phyloP scores from a whole-genome alignment of 306 rosid species.

The Mimosa pudica region DNA sequence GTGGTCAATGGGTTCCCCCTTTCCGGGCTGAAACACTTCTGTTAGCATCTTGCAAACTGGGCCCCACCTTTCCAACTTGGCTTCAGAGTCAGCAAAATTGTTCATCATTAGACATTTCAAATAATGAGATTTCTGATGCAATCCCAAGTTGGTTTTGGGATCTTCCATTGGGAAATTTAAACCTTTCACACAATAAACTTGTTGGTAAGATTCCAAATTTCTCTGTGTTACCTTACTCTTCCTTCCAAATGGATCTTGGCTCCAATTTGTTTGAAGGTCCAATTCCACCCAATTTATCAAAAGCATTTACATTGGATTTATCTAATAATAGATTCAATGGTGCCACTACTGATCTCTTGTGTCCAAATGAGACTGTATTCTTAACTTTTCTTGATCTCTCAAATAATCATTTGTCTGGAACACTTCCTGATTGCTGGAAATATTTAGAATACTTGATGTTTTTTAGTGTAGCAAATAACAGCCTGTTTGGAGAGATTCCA shows the following conservation, averaged over 20 bases:
- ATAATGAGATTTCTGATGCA: background rate
- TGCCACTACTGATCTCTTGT: background rate
- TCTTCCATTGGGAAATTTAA: fast-evolving
- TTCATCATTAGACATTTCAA: constrained; percentile 1
- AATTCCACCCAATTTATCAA: background rate
- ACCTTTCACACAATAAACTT: background rate
- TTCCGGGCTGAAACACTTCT: background rate
- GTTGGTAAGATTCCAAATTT: background rate
- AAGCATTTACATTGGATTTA: background rate
- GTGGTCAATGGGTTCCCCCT: background rate
- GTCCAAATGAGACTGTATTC: background rate
- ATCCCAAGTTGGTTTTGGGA: background rate
- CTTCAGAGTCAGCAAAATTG: background rate
- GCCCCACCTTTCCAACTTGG: background rate
- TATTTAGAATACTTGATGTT: background rate
- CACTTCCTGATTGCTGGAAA: background rate
- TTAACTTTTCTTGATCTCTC: background rate
- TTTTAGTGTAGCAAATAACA: background rate
- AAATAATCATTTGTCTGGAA: background rate
- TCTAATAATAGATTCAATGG: background rate
- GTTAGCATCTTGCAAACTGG: background rate
- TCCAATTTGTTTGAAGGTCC: background rate
- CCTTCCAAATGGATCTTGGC: background rate
- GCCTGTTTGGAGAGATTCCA: constrained; percentile 17
- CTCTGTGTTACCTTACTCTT: too few species aligned